These are phyloP conservation scores for Metschnikowia peoriensis DNA, from an alignment of 805 yeast genomes.

Conservation along the genomic window DNA sequence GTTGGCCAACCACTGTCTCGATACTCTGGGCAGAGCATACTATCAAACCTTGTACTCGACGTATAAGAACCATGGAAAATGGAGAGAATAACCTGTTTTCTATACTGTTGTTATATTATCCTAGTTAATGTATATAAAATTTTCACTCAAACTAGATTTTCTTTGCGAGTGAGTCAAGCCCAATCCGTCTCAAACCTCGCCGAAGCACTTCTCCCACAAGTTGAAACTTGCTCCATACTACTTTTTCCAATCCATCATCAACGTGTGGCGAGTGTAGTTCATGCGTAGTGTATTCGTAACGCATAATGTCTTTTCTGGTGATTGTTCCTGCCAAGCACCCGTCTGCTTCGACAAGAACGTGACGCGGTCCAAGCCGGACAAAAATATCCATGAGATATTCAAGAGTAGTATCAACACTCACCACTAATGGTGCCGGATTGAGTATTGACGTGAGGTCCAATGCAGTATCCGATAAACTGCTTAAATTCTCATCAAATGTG, in stretches of 20 bases:
- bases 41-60: constrained; percentile 67
- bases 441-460: constrained; percentile 32
- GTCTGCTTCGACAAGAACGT: constrained; percentile 60
- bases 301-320: constrained; percentile 78
- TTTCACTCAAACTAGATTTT: background rate
- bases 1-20: constrained; percentile 62
- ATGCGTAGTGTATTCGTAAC: constrained; percentile 50
- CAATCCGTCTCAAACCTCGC: background rate
- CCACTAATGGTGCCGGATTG: constrained; percentile 60
- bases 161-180: constrained; percentile 4
- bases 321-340: constrained; percentile 72
- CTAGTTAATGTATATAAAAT: background rate
- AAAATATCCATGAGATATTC: constrained; percentile 67
- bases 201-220: constrained; percentile 2
- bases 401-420: constrained; percentile 52
- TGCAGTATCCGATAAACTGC: constrained; percentile 5
- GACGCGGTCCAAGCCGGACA: constrained; percentile 74
- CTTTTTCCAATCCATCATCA: constrained; percentile 27
- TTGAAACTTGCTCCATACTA: constrained; percentile 29
- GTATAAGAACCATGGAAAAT: constrained; percentile 75
- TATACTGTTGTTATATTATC: background rate
- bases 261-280: constrained; percentile 18
- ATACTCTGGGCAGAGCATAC: constrained; percentile 64
- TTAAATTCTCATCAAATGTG: constrained; percentile 11
- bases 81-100: constrained; percentile 48